phyloP scores from a whole-genome alignment of 2,329 filamentous ascomycete genomes.

The Cladorrhinum sp. region DNA sequence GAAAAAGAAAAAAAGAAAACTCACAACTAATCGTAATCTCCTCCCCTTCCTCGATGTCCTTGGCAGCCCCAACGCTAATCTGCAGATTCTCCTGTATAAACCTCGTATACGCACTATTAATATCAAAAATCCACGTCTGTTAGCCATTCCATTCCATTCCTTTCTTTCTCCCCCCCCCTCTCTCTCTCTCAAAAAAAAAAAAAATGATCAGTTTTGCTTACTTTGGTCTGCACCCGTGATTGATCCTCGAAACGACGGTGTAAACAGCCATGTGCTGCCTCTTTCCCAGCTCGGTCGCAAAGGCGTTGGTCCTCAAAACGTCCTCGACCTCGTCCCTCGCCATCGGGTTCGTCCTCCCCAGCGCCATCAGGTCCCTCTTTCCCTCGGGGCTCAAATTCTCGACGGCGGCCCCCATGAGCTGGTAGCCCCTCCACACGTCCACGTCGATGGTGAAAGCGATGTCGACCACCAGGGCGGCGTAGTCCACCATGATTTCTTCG shows the following conservation, averaged over 20 bases:
- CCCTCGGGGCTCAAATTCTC: constrained; percentile 31
- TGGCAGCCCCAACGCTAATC: constrained; percentile 22
- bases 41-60: constrained; percentile 27
- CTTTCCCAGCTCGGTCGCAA: constrained; percentile 29
- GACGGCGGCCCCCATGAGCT: constrained; percentile 30
- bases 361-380: constrained; percentile 26
- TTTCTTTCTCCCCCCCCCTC: background rate
- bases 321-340: constrained; percentile 34
- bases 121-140: too few relatives aligned
- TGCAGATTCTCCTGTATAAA: constrained; percentile 28
- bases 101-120: constrained; percentile 33
- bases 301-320: constrained; percentile 35
- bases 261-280: constrained; percentile 26
- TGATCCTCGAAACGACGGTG: constrained; percentile 29
- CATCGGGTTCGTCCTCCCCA: constrained; percentile 30
- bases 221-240: constrained; percentile 38
- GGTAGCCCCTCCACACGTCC: constrained; percentile 29
- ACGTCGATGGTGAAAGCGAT: constrained; percentile 31
- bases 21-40: constrained; percentile 30
- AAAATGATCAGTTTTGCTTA: too few relatives aligned
- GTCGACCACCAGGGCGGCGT: constrained; percentile 33
- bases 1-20: too few relatives aligned
- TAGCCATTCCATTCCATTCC: too few relatives aligned
- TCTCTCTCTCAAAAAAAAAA: too few relatives aligned
- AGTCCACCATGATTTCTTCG: constrained; percentile 34